Conservation (phyloP, 108 stramenopile genomes). For the Nitzschia sp. region DNA sequence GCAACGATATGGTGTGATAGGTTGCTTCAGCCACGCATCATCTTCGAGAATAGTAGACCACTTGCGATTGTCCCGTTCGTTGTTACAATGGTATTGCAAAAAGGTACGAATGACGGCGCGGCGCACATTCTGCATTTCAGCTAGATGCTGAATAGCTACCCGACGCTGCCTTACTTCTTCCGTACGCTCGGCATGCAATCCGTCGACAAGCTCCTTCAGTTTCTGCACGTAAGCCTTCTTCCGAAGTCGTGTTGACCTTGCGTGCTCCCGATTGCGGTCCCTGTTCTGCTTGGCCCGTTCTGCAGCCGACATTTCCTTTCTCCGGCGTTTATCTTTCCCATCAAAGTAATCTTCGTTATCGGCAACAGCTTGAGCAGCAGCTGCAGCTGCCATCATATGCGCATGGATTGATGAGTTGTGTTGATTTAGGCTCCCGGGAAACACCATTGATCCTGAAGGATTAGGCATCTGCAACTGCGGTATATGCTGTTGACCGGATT, state of each 20-base stretch:
- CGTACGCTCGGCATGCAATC: slow-evolving; percentile 73
- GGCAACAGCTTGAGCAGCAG: slow-evolving; percentile 18
- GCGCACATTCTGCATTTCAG: slow-evolving; percentile 75
- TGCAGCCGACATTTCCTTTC: slow-evolving; percentile 45
- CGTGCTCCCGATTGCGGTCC: slow-evolving; percentile 95
- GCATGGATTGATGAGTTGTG: slow-evolving; percentile 27
- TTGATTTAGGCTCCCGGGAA: not conserved
- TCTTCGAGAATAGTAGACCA: slow-evolving; percentile 82
- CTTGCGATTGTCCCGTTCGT: slow-evolving; percentile 61
- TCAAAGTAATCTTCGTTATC: not conserved
- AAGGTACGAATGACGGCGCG: slow-evolving; percentile 74
- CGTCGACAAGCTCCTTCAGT: slow-evolving; percentile 89
- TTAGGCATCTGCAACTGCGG: slow-evolving; percentile 3
- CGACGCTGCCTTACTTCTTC: slow-evolving; percentile 81
- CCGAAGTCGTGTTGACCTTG: slow-evolving; percentile 89
- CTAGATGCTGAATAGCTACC: slow-evolving; percentile 78
- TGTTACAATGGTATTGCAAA: slow-evolving; percentile 60
- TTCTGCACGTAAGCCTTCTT: slow-evolving; percentile 95
- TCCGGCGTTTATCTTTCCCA: slow-evolving; percentile 14
- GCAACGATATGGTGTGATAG: slow-evolving; percentile 87
- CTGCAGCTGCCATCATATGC: slow-evolving; percentile 43
- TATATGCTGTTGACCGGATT: slow-evolving; percentile 3
- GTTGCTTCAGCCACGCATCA: slow-evolving; percentile 79
- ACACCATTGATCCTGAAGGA: not conserved
- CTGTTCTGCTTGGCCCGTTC: slow-evolving; percentile 78